Percentiles rank a stretch among this genome's conserved stretches.
Evolutionary conservation across 2,329 filamentous ascomycete genomes (phyloP).

Genomic region (Simplicillium aogashimaense): DNA sequence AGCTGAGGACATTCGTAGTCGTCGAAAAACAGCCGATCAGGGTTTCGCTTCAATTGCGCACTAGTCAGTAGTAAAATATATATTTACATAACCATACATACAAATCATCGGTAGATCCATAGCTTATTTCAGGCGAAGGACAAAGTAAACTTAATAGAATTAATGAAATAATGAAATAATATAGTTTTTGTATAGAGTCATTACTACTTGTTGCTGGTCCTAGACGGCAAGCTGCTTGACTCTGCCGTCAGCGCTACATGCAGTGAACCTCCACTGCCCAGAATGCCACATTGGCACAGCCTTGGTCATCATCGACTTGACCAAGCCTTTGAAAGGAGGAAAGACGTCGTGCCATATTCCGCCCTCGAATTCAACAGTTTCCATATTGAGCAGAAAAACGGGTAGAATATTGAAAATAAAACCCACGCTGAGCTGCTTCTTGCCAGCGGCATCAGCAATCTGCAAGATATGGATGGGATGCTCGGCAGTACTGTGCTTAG

Average conservation of each 20-base stretch:
- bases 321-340: conserved; percentile 7
- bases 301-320: conserved; percentile 7
- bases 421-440: conserved; percentile 10
- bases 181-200: no score
- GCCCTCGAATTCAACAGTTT: conserved; percentile 11
- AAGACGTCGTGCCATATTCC: conserved; percentile 15
- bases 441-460: conserved; percentile 12
- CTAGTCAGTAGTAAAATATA: no score
- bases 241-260: conserved; percentile 8
- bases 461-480: conserved; percentile 12
- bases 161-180: no score
- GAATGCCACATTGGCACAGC: conserved; percentile 11
- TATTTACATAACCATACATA: no score
- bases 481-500: conserved; percentile 11
- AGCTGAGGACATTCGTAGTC: no score
- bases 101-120: no score
- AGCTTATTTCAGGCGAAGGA: no score
- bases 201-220: no score
- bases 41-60: no score
- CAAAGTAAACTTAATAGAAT: no score
- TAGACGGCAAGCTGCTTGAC: conserved; percentile 9
- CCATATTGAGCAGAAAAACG: conserved; percentile 15
- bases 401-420: conserved; percentile 12
- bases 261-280: conserved; percentile 12
- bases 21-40: no score